Percentiles rank a stretch among this genome's conserved stretches.
Evolutionary conservation across 371 early-diverging fungal genomes (phyloP).

Genomic region (Mucor mucedo): DNA sequence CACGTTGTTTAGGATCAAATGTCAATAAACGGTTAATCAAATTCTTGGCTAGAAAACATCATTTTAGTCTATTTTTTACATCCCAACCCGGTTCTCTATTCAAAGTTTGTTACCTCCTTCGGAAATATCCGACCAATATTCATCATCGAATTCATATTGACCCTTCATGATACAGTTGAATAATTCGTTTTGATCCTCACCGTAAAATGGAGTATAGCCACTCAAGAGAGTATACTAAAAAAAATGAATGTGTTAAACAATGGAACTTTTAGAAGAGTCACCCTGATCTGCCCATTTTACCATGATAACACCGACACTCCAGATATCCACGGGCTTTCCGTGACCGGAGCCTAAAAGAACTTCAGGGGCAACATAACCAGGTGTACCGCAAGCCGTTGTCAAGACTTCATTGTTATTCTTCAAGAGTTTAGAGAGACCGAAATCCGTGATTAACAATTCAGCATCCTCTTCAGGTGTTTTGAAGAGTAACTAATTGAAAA

Average conservation of each 20-base stretch:
- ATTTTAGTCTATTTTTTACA: not conserved
- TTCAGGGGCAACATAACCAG: conserved; percentile 90
- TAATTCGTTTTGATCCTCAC: conserved; percentile 64
- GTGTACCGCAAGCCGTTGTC: conserved; percentile 82
- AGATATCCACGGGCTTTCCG: conserved; percentile 79
- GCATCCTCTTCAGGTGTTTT: conserved; percentile 56
- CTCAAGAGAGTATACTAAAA: conserved; percentile 74
- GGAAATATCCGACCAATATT: conserved; percentile 80
- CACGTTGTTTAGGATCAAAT: conserved; percentile 68
- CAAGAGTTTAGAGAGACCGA: conserved; percentile 78
- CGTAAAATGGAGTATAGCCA: conserved; percentile 90
- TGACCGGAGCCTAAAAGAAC: conserved; percentile 69
- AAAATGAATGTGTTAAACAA: not conserved
- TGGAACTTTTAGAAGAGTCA: no score
- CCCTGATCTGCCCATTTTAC: conserved; percentile 15
- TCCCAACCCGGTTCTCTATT: no score
- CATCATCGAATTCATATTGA: conserved; percentile 72
- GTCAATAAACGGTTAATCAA: conserved; percentile 74
- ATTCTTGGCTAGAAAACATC: conserved; percentile 65
- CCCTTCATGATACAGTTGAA: conserved; percentile 67
- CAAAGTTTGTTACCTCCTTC: conserved; percentile 50
- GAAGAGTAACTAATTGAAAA: conserved; percentile 55
- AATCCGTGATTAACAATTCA: conserved; percentile 70
- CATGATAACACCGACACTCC: conserved; percentile 91
- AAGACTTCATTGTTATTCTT: conserved; percentile 65